These are phyloP conservation scores for Raphidocelis subcapitata DNA, from an alignment of 139 green algal genomes.

Conservation along the genomic window DNA sequence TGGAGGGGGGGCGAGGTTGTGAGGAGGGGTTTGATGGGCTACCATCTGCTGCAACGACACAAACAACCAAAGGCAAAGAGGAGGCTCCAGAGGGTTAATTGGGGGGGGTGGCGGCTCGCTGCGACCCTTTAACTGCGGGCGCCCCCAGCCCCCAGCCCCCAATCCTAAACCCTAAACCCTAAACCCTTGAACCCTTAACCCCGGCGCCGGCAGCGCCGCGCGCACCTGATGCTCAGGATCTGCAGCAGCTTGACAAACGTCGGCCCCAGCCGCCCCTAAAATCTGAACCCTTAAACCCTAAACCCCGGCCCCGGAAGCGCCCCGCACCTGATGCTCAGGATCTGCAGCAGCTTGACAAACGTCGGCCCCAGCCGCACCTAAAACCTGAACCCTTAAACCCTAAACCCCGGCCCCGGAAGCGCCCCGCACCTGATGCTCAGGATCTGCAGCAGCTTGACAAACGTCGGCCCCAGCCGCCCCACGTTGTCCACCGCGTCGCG, in stretches of 20 bases:
- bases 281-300: too few species aligned
- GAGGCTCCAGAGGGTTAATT: too few species aligned
- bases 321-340: slow-evolving; percentile 3
- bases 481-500: slow-evolving; percentile 72
- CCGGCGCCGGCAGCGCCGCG: too few species aligned
- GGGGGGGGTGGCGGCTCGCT: too few species aligned
- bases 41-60: neutral
- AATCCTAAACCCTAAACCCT: too few species aligned
- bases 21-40: neutral
- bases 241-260: neutral
- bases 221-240: slow-evolving; percentile 5
- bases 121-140: too few species aligned
- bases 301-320: too few species aligned
- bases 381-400: neutral
- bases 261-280: neutral
- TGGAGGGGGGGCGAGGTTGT: neutral
- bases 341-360: neutral
- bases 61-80: too few species aligned
- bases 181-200: too few species aligned
- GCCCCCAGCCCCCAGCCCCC: too few species aligned
- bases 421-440: slow-evolving; percentile 57
- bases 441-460: slow-evolving; percentile 93
- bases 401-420: neutral
- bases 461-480: slow-evolving; percentile 87
- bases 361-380: neutral